Percentiles rank a stretch among this genome's conserved stretches.
phyloP scores from a whole-genome alignment of 2,329 filamentous ascomycete species.

The Diaporthe humulicola region DNA sequence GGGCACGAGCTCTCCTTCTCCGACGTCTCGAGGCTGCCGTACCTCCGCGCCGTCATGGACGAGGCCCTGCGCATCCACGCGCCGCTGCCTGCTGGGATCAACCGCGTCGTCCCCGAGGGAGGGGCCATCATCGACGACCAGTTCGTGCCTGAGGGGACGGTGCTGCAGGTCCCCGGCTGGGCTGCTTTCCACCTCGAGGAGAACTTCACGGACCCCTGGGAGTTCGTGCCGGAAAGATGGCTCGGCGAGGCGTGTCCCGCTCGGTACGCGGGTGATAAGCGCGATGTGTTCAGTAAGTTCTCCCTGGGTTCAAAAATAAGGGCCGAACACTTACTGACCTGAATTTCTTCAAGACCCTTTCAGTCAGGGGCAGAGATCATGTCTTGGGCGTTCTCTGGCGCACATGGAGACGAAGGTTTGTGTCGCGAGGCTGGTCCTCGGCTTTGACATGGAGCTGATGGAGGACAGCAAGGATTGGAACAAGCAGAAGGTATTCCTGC shows the following conservation, averaged over 20 bases:
- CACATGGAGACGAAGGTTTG: conserved; percentile 44
- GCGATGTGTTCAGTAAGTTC: conserved; percentile 38
- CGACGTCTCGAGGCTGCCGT: conserved; percentile 37
- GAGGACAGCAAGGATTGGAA: conserved; percentile 39
- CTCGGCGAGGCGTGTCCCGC: conserved; percentile 40
- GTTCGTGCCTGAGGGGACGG: conserved; percentile 45
- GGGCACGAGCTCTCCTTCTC: conserved; percentile 26
- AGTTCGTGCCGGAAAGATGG: conserved; percentile 51
- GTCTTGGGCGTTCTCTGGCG: conserved; percentile 42
- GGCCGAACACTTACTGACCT: background rate
- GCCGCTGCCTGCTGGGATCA: conserved; percentile 34
- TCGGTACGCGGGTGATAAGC: conserved; percentile 36
- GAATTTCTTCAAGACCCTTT: conserved; percentile 27
- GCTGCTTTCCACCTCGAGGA: conserved; percentile 44
- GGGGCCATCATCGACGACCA: conserved; percentile 42
- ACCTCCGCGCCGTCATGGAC: conserved; percentile 40
- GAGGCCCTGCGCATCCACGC: conserved; percentile 42
- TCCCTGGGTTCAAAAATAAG: background rate
- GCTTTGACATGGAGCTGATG: conserved; percentile 46
- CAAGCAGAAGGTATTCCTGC: conserved; percentile 40
- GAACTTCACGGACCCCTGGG: conserved; percentile 46
- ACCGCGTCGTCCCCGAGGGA: conserved; percentile 40
- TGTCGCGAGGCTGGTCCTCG: conserved; percentile 42
- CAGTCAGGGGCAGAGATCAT: conserved; percentile 36
- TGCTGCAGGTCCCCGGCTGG: conserved; percentile 52